Evolutionary conservation across 1,139 yeast species (phyloP), one percentile per base, ranked within the genome.

Genomic region (Candida sp.): DNA sequence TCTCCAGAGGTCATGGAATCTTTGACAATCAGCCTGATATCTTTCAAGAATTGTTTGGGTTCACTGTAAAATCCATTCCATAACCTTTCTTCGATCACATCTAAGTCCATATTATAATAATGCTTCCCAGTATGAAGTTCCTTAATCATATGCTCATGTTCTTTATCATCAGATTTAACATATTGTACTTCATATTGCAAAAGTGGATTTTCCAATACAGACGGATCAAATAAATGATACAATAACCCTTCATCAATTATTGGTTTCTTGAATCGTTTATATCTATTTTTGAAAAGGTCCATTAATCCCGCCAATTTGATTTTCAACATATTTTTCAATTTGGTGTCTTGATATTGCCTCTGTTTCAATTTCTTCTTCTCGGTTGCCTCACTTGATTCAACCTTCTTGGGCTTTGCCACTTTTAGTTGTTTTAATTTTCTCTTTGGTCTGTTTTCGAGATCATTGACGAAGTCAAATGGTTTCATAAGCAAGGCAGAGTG

Each of bases 31-130:
- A 87, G 76, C 58, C 83, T 88, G 41, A 95, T 77, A 58, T 95
- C 99, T 53, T 77, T 81, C 53, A 91, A 66, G 58, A 87, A 91
- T 60, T 93, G 98, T 52, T 81, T 84, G 11, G 99, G 97, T 55
- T 91, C 97, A 30, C 91, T 84, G 58, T 95, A 93, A 61, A 69
- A 93, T 0, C 99, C 99, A 63, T 93, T 93, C 99, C 99, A 93
- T 44, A 95, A 68, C 45, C 99, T 75, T 58, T 93, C 99, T 57
- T 93, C 99, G 39, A 95, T 81, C 15, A 90, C 84, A 59, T 93
- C 99, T 47, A 95, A 71, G 58, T 93, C 99, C 88, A 93, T 95
- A 54, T 93, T 93, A 66, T 75, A 77, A 59, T 73, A 93, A 51
- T 73, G 75, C 45, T 77, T 80, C 2, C 95, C 96, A 0, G 96